Evolutionary conservation across 2,329 filamentous ascomycete genomes (phyloP).

Genomic region (Penicillium fuscoglaucum): DNA sequence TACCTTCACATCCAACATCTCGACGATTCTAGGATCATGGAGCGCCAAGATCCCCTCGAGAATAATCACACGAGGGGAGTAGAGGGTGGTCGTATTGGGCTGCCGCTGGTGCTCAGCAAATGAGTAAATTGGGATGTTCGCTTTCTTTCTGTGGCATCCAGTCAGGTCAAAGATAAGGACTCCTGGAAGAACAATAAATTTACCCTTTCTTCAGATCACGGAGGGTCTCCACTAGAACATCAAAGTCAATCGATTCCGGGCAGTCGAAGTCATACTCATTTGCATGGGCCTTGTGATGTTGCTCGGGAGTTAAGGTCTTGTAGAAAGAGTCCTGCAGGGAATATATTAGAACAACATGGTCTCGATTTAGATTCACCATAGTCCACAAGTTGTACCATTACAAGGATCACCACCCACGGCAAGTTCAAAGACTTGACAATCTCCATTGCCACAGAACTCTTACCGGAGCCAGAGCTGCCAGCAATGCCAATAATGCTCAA

Average conservation of each 20-base stretch:
- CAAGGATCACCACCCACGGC: conserved; percentile 96
- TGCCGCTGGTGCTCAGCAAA: conserved; percentile 87
- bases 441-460: conserved; percentile 89
- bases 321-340: conserved; percentile 85
- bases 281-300: conserved; percentile 75
- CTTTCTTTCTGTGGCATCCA: conserved; percentile 43
- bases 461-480: conserved; percentile 91
- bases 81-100: conserved; percentile 79
- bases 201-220: conserved; percentile 90
- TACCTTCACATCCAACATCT: conserved; percentile 88
- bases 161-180: conserved; percentile 3
- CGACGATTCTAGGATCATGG: conserved; percentile 80
- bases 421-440: conserved; percentile 88
- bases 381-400: conserved; percentile 66
- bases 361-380: background rate
- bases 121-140: conserved; percentile 92
- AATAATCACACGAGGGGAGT: conserved; percentile 93
- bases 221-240: conserved; percentile 76
- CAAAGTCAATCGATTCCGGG: conserved; percentile 92
- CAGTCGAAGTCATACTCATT: conserved; percentile 98
- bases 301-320: conserved; percentile 77
- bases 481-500: conserved; percentile 96
- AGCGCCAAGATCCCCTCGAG: conserved; percentile 95
- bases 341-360: background rate
- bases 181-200: background rate